phyloP scores from a whole-genome alignment of 441 rosid genomes.

The Manihot esculenta region DNA sequence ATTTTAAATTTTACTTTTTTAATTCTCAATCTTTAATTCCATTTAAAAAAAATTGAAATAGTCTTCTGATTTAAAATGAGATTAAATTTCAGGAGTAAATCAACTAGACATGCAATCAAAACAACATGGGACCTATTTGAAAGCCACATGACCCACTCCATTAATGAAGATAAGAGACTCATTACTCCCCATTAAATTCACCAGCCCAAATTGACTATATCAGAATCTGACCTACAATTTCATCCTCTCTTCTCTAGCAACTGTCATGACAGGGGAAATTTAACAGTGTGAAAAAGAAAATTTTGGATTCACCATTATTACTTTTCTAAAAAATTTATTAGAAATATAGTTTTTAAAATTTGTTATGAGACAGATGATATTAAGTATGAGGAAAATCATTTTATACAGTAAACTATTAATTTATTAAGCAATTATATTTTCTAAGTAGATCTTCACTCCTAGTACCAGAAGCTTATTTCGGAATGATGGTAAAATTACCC shows the following conservation, averaged over 20 bases:
- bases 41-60: no score
- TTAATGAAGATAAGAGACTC: conserved; percentile 24
- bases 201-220: conserved; percentile 22
- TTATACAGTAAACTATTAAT: no score
- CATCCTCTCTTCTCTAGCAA: not conserved
- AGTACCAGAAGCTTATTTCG: no score
- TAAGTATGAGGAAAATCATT: no score
- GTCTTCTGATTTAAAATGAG: conserved; percentile 6
- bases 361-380: no score
- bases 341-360: no score
- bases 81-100: not conserved
- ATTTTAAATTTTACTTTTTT: no score
- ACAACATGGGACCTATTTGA: conserved; percentile 32
- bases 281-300: not conserved
- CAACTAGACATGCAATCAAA: conserved; percentile 15
- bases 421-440: no score
- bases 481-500: no score
- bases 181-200: conserved; percentile 7
- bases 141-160: conserved; percentile 29
- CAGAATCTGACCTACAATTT: conserved; percentile 24
- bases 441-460: no score
- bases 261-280: not conserved
- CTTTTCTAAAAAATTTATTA: no score
- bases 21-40: no score
- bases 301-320: not conserved